A percentile compares a stretch with the other conserved stretches of the same genome.
Conservation (phyloP, 192 early-diverging fungal species). For the Coemansia sp. region DNA sequence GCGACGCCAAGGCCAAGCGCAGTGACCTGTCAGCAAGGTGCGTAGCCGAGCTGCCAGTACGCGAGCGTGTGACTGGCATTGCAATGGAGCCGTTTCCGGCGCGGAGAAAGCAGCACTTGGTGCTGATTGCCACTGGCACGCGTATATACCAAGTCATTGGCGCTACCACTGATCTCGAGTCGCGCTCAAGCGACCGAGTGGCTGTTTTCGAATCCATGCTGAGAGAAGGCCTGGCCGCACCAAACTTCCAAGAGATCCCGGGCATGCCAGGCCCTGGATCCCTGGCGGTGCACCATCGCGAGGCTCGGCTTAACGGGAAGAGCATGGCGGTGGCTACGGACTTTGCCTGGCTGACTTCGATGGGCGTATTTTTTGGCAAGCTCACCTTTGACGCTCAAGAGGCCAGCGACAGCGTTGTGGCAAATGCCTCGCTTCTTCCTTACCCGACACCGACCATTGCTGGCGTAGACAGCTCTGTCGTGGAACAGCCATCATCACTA, state of each 20-base stretch:
- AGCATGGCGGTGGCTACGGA: slow-evolving; percentile 40
- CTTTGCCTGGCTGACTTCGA: slow-evolving; percentile 89
- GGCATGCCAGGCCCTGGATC: slow-evolving; percentile 43
- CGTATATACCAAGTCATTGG: slow-evolving; percentile 94
- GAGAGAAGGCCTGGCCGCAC: slow-evolving; percentile 61
- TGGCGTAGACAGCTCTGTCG: slow-evolving; percentile 4
- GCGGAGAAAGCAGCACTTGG: slow-evolving; percentile 68
- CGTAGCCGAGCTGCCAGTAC: slow-evolving; percentile 59
- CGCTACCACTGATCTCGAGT: slow-evolving; percentile 41
- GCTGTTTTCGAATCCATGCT: slow-evolving; percentile 81
- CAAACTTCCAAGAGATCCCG: slow-evolving; percentile 65
- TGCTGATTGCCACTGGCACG: slow-evolving; percentile 77
- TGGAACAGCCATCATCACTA: slow-evolving; percentile 69
- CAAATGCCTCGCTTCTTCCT: slow-evolving; percentile 78
- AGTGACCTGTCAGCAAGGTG: slow-evolving; percentile 73
- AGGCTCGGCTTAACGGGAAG: neutral
- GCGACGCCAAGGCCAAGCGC: slow-evolving; percentile 81
- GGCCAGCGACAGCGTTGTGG: slow-evolving; percentile 74
- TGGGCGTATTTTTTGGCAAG: slow-evolving; percentile 85
- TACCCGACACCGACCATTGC: slow-evolving; percentile 54
- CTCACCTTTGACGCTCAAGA: slow-evolving; percentile 73
- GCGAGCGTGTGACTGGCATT: slow-evolving; percentile 74
- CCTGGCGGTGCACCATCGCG: slow-evolving; percentile 36
- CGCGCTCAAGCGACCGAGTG: slow-evolving; percentile 47
- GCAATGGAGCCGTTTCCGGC: slow-evolving; percentile 79